Base-by-base conservation (phyloP, 2,329 filamentous ascomycete genomes). In the Dothistroma pini region DNA sequence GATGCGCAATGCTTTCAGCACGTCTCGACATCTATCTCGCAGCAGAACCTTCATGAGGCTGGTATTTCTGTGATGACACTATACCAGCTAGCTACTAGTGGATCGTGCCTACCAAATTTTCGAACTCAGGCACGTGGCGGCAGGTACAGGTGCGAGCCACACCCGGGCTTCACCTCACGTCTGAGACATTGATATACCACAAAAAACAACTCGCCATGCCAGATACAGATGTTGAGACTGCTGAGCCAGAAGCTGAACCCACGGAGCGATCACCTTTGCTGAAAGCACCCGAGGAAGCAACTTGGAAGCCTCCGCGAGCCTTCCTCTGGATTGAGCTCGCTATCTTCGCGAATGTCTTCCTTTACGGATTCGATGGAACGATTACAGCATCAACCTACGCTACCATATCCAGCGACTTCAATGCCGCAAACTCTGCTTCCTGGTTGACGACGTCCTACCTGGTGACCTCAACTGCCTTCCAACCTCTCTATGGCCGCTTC, bases 381-480 rank as follows among this genome's bases (percentile, higher is more conserved):
- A 65, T 67, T 41, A 67, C 63, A 32, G 65, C 63, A 22, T 55
- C 65, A 14, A 66, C 61, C 12, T 67, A 65, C 50, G 65, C 63
- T 8, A 57, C 62, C 32, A 67, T 9, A 74, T 74, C 63, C 76
- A 75, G 31, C 81, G 2, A 86, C 86, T 52, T 78, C 80, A 0
- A 58, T 48, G 51, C 59, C 58, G 58, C 56, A n/a, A 59, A 63
- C 41, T 59, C 58, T 14, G 58, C 56, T 56, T 61, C 58, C 32
- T 84, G 82, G 83, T 80, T 80, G 1, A 81, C 81, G 7, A 83
- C 81, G 0, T 79, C 81, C 9, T 78, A 79, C 3, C 71, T 85
- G 50, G 80, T 85, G 51, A 82, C 82, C 32, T 84, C 83, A 61
- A 87, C 86, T 0, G 81, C 83, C 35, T 88, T 88, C 64, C 85